phyloP scores from a whole-genome alignment of 805 yeast species.

The Starmerella vaccinii region DNA sequence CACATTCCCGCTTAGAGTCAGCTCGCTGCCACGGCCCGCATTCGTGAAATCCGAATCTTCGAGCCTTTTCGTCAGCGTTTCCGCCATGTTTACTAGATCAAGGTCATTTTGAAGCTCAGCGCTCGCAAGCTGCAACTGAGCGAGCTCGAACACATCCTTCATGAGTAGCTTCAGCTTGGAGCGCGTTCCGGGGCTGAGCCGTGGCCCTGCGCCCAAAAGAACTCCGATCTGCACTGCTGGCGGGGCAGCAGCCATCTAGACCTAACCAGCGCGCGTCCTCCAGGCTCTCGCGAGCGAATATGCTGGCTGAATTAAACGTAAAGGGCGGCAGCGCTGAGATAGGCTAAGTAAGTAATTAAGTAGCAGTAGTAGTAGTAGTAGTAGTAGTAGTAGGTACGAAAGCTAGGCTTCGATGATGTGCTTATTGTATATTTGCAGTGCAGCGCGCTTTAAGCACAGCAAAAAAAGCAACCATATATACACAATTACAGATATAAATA shows the following conservation, averaged over 20 bases:
- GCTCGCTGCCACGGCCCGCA: conserved; percentile 36
- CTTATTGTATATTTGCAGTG: no score
- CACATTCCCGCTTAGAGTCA: conserved; percentile 29
- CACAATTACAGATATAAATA: neutral
- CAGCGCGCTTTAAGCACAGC: no score
- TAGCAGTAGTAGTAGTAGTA: no score
- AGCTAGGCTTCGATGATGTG: no score
- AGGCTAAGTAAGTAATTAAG: no score
- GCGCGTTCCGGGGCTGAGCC: neutral
- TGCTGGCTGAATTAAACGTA: no score
- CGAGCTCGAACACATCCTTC: neutral
- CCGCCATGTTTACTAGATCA: conserved; percentile 3
- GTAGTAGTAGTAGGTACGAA: no score
- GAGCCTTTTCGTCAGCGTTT: conserved; percentile 20
- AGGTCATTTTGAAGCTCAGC: neutral
- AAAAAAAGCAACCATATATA: neutral
- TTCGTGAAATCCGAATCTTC: conserved; percentile 33
- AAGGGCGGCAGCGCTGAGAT: neutral
- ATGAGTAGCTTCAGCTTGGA: neutral
- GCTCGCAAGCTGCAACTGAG: neutral
- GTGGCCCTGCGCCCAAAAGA: conserved; percentile 11
- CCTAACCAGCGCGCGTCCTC: neutral
- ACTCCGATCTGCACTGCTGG: neutral
- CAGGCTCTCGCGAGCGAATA: no score
- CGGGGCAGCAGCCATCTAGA: neutral